These are phyloP conservation scores for Blastobotrys mokoenaii DNA, from an alignment of 805 yeast genomes.

Conservation along the genomic window DNA sequence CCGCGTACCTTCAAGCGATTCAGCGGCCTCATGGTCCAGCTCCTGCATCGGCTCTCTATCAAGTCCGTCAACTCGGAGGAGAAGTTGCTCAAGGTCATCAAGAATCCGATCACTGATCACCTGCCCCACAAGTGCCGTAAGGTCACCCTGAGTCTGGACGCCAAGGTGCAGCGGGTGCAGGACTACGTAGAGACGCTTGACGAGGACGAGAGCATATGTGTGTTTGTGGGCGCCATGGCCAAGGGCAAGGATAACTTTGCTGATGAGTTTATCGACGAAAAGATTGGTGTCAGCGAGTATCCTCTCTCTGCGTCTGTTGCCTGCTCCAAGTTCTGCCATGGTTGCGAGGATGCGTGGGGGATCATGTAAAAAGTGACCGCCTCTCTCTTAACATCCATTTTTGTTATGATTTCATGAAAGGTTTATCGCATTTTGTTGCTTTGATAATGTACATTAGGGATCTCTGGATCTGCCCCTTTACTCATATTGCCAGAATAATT, in stretches of 20 bases:
- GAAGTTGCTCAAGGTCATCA: slow-evolving; percentile 84
- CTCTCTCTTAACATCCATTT: not conserved
- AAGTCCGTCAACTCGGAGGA: slow-evolving; percentile 95
- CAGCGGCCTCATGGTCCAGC: slow-evolving; percentile 95
- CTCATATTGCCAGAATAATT: too few relatives aligned
- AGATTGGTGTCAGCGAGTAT: slow-evolving; percentile 89
- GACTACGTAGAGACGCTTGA: slow-evolving; percentile 76
- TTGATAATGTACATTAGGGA: too few relatives aligned
- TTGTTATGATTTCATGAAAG: too few relatives aligned
- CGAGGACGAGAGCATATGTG: slow-evolving; percentile 90
- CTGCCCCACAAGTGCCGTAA: slow-evolving; percentile 93
- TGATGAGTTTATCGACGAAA: slow-evolving; percentile 93
- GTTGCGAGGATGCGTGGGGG: slow-evolving; percentile 97
- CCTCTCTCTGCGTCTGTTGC: slow-evolving; percentile 97
- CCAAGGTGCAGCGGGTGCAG: slow-evolving; percentile 78
- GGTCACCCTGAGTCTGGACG: slow-evolving; percentile 86
- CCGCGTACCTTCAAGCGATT: slow-evolving; percentile 98
- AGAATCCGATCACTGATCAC: slow-evolving; percentile 95
- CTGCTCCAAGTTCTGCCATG: slow-evolving; percentile 96
- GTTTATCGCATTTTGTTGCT: too few relatives aligned
- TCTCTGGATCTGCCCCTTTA: too few relatives aligned
- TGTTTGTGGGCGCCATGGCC: slow-evolving; percentile 99
- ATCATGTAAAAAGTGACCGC: slow-evolving; percentile 35
- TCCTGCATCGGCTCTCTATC: slow-evolving; percentile 84
- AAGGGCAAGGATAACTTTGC: slow-evolving; percentile 97